Evolutionary conservation across 805 yeast genomes (phyloP), one percentile per base, ranked within the genome.

Genomic region (Metschnikowia picachoensis): DNA sequence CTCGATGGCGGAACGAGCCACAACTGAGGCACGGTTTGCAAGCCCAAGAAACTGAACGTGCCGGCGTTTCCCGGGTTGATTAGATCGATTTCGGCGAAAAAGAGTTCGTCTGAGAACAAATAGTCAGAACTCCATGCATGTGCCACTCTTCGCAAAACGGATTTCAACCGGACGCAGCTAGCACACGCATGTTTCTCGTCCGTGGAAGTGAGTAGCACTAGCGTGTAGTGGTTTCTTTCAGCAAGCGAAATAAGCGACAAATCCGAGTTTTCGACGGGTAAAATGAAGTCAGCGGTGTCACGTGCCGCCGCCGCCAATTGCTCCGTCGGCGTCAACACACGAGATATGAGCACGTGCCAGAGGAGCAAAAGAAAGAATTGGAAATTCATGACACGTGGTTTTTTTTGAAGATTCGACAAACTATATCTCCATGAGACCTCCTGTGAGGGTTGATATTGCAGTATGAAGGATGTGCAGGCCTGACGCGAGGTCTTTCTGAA

Each of bases 1-100:
- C 34, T 32, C 16, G 63, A 57, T 3, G 81, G 85, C 3, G 90
- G 89, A 45, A 78, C 73, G 2, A 85, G 66, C 80, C 89, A 79
- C n/a, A 83, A 53, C 48, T 79, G 82, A 1, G 95, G 94, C 3
- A 83, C 79, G 2, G 78, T 66, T 3, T 63, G 63, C 46, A 85
- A 57, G 3, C 66, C 60, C 43, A 82, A 54, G 9, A 65, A 61
- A 25, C 65, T 59, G 48, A 78, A 76, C 20, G 76, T 56, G 3
- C 60, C 56, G 10, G 64, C 48, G 53, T 82, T 82, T 2, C 66
- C 59, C 2, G 58, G 52, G 41, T 69, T 66, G 6, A 57, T 55
- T 30, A 80, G 74, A 48, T 85, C 91, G 11, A 78, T 75, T 35
- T 69, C 64, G 32, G 72, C 67, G 58, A 83, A 75, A 57, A 72